phyloP scores from a whole-genome alignment of 2,329 filamentous ascomycete genomes.

The Venturia oleaginea region DNA sequence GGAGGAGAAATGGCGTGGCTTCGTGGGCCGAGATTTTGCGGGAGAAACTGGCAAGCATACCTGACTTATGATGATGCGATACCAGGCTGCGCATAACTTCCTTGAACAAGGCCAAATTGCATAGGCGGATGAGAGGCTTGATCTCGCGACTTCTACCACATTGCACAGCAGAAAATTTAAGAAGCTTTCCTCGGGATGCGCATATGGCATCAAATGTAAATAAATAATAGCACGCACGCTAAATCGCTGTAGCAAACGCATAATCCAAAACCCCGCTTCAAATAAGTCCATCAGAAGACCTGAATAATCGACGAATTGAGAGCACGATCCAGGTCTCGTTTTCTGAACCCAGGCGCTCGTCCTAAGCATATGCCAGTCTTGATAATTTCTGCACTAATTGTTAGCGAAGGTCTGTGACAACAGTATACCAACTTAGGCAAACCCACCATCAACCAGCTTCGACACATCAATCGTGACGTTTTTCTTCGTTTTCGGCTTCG shows the following conservation, averaged over 20 bases:
- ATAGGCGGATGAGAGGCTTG: no score
- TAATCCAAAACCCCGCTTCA: background rate
- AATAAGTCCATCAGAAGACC: slow-evolving; percentile 15
- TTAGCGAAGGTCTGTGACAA: slow-evolving; percentile 20
- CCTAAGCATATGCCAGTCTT: slow-evolving; percentile 34
- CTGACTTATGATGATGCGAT: no score
- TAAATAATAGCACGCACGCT: background rate
- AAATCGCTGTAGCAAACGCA: background rate
- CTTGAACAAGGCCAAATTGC: no score
- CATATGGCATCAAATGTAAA: background rate
- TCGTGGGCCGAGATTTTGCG: no score
- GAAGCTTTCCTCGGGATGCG: background rate
- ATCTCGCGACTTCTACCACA: no score
- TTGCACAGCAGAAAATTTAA: no score
- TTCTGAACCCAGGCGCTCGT: slow-evolving; percentile 35
- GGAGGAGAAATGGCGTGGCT: no score
- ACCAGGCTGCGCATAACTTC: no score
- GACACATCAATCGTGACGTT: slow-evolving; percentile 34
- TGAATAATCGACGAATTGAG: slow-evolving; percentile 27
- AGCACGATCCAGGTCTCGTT: slow-evolving; percentile 34
- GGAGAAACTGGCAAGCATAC: no score
- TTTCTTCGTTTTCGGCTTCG: slow-evolving; percentile 23
- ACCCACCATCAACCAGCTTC: slow-evolving; percentile 36
- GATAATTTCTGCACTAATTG: slow-evolving; percentile 24
- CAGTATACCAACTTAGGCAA: background rate